These are phyloP conservation scores for Pachyrhizus erosus DNA, from an alignment of 306 rosid species.

Conservation along the genomic window DNA sequence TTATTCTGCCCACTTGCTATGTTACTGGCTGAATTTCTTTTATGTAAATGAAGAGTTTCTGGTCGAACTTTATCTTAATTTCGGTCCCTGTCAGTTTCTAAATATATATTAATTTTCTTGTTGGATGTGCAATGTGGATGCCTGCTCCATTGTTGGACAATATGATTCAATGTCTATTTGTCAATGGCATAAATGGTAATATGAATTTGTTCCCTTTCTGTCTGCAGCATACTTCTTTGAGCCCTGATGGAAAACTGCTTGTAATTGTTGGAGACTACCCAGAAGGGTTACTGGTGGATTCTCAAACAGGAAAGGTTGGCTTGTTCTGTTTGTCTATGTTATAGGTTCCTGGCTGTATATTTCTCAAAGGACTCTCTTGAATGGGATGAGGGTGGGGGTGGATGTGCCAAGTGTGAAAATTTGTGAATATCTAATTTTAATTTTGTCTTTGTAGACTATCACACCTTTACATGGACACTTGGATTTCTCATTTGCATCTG, in stretches of 20 bases:
- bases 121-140: background rate
- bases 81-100: background rate
- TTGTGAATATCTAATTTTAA: constrained; percentile 36
- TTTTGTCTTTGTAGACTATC: constrained; percentile 63
- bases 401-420: background rate
- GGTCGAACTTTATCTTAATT: background rate
- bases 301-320: constrained; percentile 92
- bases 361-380: constrained; percentile 7
- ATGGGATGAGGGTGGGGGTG: background rate
- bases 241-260: constrained; percentile 78
- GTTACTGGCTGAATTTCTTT: background rate
- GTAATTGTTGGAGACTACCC: constrained; percentile 89
- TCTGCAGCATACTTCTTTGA: constrained; percentile 83
- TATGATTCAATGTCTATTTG: background rate
- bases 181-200: background rate
- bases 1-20: background rate
- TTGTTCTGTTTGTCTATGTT: background rate
- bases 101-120: background rate
- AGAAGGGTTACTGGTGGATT: constrained; percentile 77
- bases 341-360: constrained; percentile 21
- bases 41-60: background rate
- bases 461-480: constrained; percentile 67
- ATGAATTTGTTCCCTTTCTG: constrained; percentile 24
- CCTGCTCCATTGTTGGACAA: background rate
- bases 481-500: constrained; percentile 91